These are phyloP conservation scores for Clarireedia monteithiana DNA, from an alignment of 2,329 filamentous ascomycete genomes.

Conservation along the genomic window DNA sequence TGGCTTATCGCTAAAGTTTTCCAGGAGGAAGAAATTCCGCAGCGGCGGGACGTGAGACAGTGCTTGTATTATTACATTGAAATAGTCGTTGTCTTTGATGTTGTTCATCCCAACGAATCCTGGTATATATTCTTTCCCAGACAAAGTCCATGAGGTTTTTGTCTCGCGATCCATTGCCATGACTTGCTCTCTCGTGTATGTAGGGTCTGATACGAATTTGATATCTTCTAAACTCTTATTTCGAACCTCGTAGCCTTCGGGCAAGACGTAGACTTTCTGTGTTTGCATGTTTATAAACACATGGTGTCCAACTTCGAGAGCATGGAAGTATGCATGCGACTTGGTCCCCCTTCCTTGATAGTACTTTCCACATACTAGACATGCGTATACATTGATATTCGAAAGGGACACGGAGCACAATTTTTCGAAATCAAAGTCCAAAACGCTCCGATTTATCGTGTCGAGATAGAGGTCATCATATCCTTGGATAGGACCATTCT, in stretches of 20 bases:
- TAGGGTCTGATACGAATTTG: constrained; percentile 93
- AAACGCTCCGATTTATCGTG: constrained; percentile 84
- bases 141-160: constrained; percentile 65
- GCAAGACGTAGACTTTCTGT: constrained; percentile 83
- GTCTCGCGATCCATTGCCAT: constrained; percentile 63
- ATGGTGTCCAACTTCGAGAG: constrained; percentile 90
- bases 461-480: constrained; percentile 97
- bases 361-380: constrained; percentile 95
- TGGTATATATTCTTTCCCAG: constrained; percentile 78
- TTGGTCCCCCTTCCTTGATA: constrained; percentile 90
- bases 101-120: constrained; percentile 99
- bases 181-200: constrained; percentile 74
- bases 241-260: constrained; percentile 93
- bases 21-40: constrained; percentile 85
- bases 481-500: constrained; percentile 72
- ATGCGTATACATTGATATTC: constrained; percentile 98
- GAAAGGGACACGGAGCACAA: constrained; percentile 91
- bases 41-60: constrained; percentile 84
- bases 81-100: constrained; percentile 98
- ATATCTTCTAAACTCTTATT: constrained; percentile 95
- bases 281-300: constrained; percentile 97
- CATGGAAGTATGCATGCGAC: constrained; percentile 96
- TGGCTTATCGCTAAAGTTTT: constrained; percentile 64
- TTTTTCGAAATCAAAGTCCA: constrained; percentile 99
- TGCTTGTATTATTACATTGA: constrained; percentile 90